Evolutionary conservation across 2,329 filamentous ascomycete species (phyloP), one percentile per base, ranked within the genome.

Genomic region (Sporothrix brasiliensis): DNA sequence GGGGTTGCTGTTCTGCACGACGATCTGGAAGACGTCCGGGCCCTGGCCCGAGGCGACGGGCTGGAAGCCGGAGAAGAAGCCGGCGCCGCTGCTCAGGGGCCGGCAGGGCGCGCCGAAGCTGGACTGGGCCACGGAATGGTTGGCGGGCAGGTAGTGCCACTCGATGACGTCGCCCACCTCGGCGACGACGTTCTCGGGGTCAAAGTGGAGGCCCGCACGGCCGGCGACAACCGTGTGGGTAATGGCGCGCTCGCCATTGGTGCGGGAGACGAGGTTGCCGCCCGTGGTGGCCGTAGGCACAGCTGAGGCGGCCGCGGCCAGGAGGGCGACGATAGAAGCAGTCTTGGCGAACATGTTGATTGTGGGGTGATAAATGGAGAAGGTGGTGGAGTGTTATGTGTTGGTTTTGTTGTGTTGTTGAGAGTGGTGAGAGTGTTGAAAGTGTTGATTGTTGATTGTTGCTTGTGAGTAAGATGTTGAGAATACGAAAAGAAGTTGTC

Each of bases 111-210:
- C 73, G 68, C 72, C 79, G 72, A 84, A 84, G 75, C 75, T 79
- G 50, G 81, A 81, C 76, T 83, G 78, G 1, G 75, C 80, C 3
- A 74, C 72, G 9, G 73, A 74, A 73, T 75, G 86, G 78, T 84
- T 85, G 71, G 74, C 76, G 10, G 85, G 81, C 73, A 82, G 82
- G 80, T 84, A 88, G 75, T 85, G 83, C 79, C 83, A 88, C 78
- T 87, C 84, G 70, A 88, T 76, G 4, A 84, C 73, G 72, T 86
- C 84, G 71, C 85, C 86, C 9, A 81, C 70, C 13, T 79, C 76
- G 21, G 85, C 86, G 2, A 80, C 81, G 53, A 86, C 78, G 73
- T 81, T 83, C 72, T 83, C 79, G 1, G 86, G 86, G 65, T 82
- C 79, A 77, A 87, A 88, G 65, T 75, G 76, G 44, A 87, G 80